Evolutionary conservation across 2,329 filamentous ascomycete species (phyloP).

Genomic region (Aspergillus novofumigatus): DNA sequence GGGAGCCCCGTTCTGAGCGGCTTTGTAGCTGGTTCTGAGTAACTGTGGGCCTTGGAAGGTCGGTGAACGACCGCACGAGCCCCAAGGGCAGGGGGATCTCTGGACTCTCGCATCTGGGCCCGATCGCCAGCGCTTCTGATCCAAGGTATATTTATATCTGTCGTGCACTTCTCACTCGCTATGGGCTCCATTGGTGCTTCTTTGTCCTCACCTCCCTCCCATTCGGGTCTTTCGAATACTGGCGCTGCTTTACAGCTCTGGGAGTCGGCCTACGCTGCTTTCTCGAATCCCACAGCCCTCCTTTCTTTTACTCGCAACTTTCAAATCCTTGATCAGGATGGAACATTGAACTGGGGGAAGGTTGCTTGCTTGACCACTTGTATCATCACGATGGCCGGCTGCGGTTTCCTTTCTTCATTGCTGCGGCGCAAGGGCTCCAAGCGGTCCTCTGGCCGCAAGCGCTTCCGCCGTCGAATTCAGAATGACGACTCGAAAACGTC

Average conservation of each 20-base stretch:
- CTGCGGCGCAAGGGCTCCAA: conserved; percentile 19
- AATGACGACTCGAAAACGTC: conserved; percentile 23
- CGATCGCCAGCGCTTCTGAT: conserved; percentile 11
- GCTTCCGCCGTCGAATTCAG: conserved; percentile 15
- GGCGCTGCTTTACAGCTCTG: conserved; percentile 15
- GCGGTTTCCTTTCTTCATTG: conserved; percentile 30
- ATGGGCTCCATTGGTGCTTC: conserved; percentile 13
- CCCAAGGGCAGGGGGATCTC: conserved; percentile 7
- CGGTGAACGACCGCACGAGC: conserved; percentile 6
- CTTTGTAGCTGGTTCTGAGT: conserved; percentile 2
- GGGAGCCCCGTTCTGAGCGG: conserved; percentile 1
- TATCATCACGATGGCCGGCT: conserved; percentile 34
- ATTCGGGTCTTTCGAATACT: conserved; percentile 3
- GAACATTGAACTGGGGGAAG: conserved; percentile 25
- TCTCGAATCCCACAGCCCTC: conserved; percentile 16
- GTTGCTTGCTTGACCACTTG: conserved; percentile 30
- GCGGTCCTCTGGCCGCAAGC: conserved; percentile 14
- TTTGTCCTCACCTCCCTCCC: conserved; percentile 5
- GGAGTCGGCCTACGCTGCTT: conserved; percentile 16
- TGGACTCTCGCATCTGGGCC: conserved; percentile 1
- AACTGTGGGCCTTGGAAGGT: conserved; percentile 6
- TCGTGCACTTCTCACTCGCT: conserved; percentile 1
- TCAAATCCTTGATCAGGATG: conserved; percentile 23
- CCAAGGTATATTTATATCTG: conserved; percentile 3
- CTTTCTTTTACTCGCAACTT: conserved; percentile 16